These are phyloP conservation scores for Vitis labrusca DNA, from an alignment of 164 flowering plant genomes.

Conservation along the genomic window DNA sequence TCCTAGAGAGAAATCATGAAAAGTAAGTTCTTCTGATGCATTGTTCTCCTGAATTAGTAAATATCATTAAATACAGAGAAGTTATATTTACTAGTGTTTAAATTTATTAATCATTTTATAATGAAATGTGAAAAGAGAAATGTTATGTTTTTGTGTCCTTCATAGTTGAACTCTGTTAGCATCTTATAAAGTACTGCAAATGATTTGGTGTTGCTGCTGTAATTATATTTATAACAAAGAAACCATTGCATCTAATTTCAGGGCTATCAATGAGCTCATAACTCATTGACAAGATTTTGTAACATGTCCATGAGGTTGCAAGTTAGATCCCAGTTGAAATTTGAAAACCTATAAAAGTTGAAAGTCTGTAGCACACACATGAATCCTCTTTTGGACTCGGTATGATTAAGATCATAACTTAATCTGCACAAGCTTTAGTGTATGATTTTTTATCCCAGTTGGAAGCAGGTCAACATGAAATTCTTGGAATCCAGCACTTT, in stretches of 20 bases:
- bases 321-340: too few relatives aligned
- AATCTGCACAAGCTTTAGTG: not conserved
- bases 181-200: too few relatives aligned
- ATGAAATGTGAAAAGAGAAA: not conserved
- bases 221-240: too few relatives aligned
- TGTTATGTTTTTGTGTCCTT: not conserved
- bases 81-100: not conserved
- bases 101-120: not conserved
- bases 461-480: not conserved
- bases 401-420: not conserved
- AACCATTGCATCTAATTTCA: too few relatives aligned
- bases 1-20: constrained; percentile 18
- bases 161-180: not conserved
- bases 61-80: not conserved
- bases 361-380: not conserved
- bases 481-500: not conserved
- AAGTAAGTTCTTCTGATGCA: constrained; percentile 16
- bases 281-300: too few relatives aligned
- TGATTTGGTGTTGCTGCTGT: too few relatives aligned
- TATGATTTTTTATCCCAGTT: not conserved
- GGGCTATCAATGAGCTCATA: too few relatives aligned
- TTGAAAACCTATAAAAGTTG: not conserved
- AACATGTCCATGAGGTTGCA: too few relatives aligned
- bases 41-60: not conserved
- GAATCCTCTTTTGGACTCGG: not conserved